Evolutionary conservation across 140 eudicot genomes (phyloP).

Genomic region (Oenanthe javanica): DNA sequence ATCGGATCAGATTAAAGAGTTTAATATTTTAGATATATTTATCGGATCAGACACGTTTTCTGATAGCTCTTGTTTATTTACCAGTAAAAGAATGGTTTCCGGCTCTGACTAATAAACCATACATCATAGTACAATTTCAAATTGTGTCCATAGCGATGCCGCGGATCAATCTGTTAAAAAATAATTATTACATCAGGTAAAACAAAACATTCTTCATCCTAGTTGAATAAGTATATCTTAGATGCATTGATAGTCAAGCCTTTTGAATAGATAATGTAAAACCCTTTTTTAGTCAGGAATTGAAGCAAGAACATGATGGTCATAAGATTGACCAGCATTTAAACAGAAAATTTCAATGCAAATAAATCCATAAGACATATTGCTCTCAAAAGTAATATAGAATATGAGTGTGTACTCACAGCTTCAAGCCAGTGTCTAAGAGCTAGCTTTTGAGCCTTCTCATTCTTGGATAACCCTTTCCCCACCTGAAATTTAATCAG

Average conservation of each 20-base stretch:
- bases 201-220: not conserved
- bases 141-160: conserved; percentile 78
- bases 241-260: not conserved
- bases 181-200: not conserved
- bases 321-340: not conserved
- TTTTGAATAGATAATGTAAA: not conserved
- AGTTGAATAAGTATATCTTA: not conserved
- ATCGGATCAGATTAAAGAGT: not conserved
- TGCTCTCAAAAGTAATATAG: not conserved
- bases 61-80: conserved; percentile 6
- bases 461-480: conserved; percentile 57
- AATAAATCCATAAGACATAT: not conserved
- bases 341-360: not conserved
- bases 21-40: no score
- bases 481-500: conserved; percentile 47
- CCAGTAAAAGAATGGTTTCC: conserved; percentile 80
- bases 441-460: conserved; percentile 62
- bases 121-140: conserved; percentile 52
- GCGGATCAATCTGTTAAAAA: conserved; percentile 57
- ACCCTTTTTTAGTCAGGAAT: not conserved
- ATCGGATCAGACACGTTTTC: no score
- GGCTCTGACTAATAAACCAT: conserved; percentile 65
- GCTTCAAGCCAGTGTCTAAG: conserved; percentile 81
- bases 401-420: conserved; percentile 27
- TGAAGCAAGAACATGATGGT: not conserved